These are phyloP conservation scores for Quercus agrifolia DNA, from an alignment of 306 rosid species.

Conservation along the genomic window DNA sequence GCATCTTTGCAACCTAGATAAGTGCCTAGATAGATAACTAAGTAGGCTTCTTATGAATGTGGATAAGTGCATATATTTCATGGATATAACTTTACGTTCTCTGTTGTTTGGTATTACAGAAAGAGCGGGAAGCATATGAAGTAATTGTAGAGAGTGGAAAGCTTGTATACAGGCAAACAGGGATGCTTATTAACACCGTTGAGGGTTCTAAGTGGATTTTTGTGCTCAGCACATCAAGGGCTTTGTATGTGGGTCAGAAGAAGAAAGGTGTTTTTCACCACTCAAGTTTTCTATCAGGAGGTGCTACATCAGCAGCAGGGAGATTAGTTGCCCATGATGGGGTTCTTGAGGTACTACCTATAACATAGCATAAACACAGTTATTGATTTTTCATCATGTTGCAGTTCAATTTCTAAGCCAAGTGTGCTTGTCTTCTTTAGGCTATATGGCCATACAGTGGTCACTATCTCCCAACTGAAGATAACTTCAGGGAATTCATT, in stretches of 20 bases:
- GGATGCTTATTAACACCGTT: conserved; percentile 25
- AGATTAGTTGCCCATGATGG: conserved; percentile 41
- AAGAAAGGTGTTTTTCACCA: conserved; percentile 51
- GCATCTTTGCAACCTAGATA: neutral
- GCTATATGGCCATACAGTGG: conserved; percentile 60
- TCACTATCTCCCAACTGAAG: conserved; percentile 50
- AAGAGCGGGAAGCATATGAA: conserved; percentile 40
- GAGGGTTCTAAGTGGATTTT: conserved; percentile 54
- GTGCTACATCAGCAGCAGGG: conserved; percentile 46
- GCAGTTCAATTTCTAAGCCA: neutral
- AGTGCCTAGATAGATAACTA: neutral
- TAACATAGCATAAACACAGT: neutral
- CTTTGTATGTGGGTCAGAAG: conserved; percentile 45
- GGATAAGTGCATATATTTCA: neutral
- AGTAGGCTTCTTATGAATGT: neutral
- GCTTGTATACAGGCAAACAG: conserved; percentile 30
- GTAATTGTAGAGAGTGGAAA: conserved; percentile 34
- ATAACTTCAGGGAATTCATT: conserved; percentile 44
- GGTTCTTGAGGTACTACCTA: conserved; percentile 37
- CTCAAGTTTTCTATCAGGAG: conserved; percentile 50
- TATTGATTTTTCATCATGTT: neutral
- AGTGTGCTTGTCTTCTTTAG: conserved; percentile 17
- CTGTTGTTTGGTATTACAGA: conserved; percentile 24
- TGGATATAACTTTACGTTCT: neutral
- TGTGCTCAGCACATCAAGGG: conserved; percentile 53